phyloP scores from a whole-genome alignment of 2,329 filamentous ascomycete species.

The Curvularia spicifera region DNA sequence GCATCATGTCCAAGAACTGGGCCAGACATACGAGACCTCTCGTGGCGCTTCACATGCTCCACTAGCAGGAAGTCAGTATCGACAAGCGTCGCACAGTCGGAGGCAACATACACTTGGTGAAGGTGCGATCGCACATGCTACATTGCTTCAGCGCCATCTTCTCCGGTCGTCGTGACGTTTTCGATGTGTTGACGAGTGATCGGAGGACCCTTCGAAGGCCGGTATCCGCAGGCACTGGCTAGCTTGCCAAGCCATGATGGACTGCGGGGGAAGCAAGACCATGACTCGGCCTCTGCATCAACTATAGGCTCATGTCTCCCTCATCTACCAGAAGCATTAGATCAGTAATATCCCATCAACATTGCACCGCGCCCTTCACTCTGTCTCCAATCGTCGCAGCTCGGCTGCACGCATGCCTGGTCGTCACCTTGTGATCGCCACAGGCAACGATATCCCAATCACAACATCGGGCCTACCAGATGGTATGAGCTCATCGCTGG shows the following conservation, averaged over 20 bases:
- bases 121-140: constrained; percentile 59
- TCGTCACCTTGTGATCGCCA: not conserved
- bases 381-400: constrained; percentile 7
- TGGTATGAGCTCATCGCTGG: constrained; percentile 6
- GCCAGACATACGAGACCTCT: constrained; percentile 58
- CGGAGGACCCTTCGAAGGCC: constrained; percentile 25
- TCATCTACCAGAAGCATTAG: constrained; percentile 39
- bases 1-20: constrained; percentile 4
- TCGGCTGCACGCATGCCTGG: constrained; percentile 7
- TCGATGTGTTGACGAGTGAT: constrained; percentile 21
- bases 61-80: constrained; percentile 16
- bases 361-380: constrained; percentile 31
- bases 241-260: constrained; percentile 30
- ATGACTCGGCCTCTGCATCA: constrained; percentile 37
- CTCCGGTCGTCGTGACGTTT: constrained; percentile 12
- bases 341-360: constrained; percentile 31
- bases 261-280: constrained; percentile 37
- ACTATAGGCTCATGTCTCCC: constrained; percentile 37
- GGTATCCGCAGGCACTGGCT: constrained; percentile 21
- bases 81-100: not conserved
- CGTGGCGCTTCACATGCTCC: constrained; percentile 62
- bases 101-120: constrained; percentile 53
- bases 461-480: not conserved
- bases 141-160: constrained; percentile 50
- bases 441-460: not conserved